phyloP scores from a whole-genome alignment of 2,329 filamentous ascomycete genomes.

The Calonectria pseudoturangicola region DNA sequence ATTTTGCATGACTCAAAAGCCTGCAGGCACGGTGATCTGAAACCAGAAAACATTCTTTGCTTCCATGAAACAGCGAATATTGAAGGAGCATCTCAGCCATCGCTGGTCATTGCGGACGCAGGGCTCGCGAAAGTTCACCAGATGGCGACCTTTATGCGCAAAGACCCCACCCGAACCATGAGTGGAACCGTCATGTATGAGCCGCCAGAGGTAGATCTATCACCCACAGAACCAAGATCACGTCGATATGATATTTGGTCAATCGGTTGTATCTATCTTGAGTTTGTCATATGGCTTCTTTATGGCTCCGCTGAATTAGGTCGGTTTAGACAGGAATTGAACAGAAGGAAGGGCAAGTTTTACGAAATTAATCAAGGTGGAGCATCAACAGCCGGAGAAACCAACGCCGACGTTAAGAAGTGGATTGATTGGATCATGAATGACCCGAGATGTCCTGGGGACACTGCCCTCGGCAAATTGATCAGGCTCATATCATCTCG shows the following conservation, averaged over 20 bases:
- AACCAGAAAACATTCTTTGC: constrained; percentile 44
- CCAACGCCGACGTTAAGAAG: constrained; percentile 2
- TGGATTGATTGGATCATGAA: constrained; percentile 18
- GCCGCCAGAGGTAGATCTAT: constrained; percentile 41
- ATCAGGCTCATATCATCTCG: background rate
- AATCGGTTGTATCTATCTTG: constrained; percentile 56
- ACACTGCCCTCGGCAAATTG: background rate
- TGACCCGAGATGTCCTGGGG: background rate
- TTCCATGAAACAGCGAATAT: background rate
- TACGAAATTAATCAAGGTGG: background rate
- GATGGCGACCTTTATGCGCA: background rate
- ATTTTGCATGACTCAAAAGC: constrained; percentile 31
- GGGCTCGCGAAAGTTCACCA: constrained; percentile 12
- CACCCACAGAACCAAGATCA: constrained; percentile 36
- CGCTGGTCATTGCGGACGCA: background rate
- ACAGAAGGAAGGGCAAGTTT: background rate
- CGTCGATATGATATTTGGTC: constrained; percentile 58
- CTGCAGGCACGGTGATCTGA: constrained; percentile 46
- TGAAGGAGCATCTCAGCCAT: background rate
- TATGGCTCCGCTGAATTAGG: constrained; percentile 43
- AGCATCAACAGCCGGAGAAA: background rate
- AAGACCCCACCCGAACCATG: background rate
- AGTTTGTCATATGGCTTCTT: constrained; percentile 56
- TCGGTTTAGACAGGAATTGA: constrained; percentile 20
- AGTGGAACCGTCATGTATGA: constrained; percentile 37